phyloP scores from a whole-genome alignment of 805 yeast species.

The Kodamaea neixiangensis region DNA sequence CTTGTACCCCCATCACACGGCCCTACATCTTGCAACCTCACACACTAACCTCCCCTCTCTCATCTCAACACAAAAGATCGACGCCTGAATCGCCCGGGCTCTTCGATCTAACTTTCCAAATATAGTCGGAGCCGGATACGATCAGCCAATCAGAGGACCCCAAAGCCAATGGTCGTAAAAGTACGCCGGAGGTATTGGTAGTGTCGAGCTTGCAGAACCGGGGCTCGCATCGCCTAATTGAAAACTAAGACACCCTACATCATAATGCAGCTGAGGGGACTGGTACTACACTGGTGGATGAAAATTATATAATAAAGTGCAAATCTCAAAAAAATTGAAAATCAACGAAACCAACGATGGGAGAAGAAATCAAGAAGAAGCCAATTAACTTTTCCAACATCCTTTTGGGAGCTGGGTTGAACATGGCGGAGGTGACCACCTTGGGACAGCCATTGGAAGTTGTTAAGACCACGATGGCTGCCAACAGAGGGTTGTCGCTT shows the following conservation, averaged over 20 bases:
- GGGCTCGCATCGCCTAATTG: neutral
- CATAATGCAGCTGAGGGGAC: neutral
- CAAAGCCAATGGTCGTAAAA: neutral
- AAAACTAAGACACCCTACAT: neutral
- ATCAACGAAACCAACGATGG: conserved; percentile 1
- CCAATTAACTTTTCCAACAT: conserved; percentile 89
- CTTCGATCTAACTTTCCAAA: neutral
- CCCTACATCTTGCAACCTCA: neutral
- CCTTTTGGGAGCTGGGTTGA: conserved; percentile 90
- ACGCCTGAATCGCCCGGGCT: neutral
- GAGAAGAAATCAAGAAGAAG: conserved; percentile 62
- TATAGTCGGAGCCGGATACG: neutral
- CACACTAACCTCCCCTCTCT: neutral
- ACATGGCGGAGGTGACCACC: conserved; percentile 89
- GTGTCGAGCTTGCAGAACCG: neutral
- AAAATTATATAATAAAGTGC: neutral
- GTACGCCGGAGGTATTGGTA: neutral
- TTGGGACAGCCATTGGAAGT: conserved; percentile 98
- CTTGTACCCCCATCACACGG: neutral
- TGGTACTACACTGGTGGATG: neutral
- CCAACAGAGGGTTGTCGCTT: conserved; percentile 75
- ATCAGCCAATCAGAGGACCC: neutral
- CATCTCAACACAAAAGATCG: neutral
- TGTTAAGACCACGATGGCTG: conserved; percentile 96
- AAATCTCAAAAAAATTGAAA: neutral